phyloP scores from a whole-genome alignment of 164 flowering plant species.

The Vitis rotundifolia region DNA sequence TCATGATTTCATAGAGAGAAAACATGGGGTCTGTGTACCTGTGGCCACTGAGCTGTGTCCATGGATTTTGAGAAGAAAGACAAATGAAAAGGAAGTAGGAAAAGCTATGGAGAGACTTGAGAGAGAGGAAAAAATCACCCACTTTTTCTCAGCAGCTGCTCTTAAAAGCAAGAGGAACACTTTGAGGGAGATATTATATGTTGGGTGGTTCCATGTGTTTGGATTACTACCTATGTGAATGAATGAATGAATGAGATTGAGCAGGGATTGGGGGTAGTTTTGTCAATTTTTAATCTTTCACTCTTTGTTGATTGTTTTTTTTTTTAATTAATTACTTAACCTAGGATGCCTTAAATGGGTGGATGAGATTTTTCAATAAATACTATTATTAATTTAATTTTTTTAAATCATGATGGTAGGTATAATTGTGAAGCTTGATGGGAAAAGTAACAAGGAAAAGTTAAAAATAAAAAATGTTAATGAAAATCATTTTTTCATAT shows the following conservation, averaged over 20 bases:
- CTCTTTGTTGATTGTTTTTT: not conserved
- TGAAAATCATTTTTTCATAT: too few relatives aligned
- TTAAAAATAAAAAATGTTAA: too few relatives aligned
- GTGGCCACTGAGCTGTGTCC: slow-evolving; percentile 60
- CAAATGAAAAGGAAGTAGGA: slow-evolving; percentile 13
- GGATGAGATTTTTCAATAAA: not conserved
- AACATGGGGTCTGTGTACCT: slow-evolving; percentile 30
- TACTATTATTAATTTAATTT: too few relatives aligned
- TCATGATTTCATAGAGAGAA: slow-evolving; percentile 23
- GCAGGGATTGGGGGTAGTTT: slow-evolving; percentile 2
- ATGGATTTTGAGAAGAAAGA: slow-evolving; percentile 24
- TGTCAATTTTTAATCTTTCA: slow-evolving; percentile 9
- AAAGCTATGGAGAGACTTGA: slow-evolving; percentile 11
- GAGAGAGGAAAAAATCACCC: slow-evolving; percentile 11
- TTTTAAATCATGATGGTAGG: too few relatives aligned
- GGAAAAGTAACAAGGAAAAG: not conserved
- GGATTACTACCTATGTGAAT: slow-evolving; percentile 12
- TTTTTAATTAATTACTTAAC: not conserved
- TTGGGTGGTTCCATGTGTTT: slow-evolving; percentile 28
- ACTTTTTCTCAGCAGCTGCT: slow-evolving; percentile 22
- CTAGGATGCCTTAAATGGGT: not conserved
- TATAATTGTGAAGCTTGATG: too few relatives aligned
- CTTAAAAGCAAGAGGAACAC: slow-evolving; percentile 17
- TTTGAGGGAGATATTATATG: slow-evolving; percentile 2
- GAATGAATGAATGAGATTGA: slow-evolving; percentile 10